phyloP scores from a whole-genome alignment of 2,329 filamentous ascomycete genomes.

The Pseudocercospora fuligena region DNA sequence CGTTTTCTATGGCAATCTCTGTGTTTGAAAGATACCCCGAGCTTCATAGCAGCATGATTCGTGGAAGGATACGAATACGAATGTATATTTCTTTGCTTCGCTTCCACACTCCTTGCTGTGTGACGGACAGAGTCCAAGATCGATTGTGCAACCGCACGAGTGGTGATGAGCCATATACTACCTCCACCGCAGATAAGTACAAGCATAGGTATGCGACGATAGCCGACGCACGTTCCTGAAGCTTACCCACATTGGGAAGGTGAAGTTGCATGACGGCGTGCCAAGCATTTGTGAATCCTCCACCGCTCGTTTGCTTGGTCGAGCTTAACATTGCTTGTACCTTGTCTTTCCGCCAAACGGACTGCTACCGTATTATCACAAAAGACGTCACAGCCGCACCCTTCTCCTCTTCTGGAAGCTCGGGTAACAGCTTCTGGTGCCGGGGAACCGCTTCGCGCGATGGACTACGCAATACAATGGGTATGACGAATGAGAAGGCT shows the following conservation, averaged over 20 bases:
- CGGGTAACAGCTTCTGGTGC: not conserved
- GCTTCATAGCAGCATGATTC: no score
- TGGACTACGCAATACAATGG: not conserved
- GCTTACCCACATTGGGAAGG: conserved; percentile 1
- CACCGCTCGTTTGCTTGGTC: conserved; percentile 1
- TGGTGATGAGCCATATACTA: no score
- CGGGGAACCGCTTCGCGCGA: not conserved
- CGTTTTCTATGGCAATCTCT: no score
- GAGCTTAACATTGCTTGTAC: conserved; percentile 16
- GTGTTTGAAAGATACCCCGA: no score
- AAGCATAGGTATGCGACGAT: not conserved
- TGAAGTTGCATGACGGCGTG: not conserved
- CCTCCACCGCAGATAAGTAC: no score
- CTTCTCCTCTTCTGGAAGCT: conserved; percentile 9
- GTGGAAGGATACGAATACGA: no score
- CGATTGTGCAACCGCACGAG: no score
- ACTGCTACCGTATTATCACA: not conserved
- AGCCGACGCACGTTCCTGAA: conserved; percentile 4
- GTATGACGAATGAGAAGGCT: not conserved
- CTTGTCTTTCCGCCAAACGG: conserved; percentile 9
- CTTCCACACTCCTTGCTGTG: no score
- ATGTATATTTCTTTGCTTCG: no score
- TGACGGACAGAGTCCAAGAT: no score
- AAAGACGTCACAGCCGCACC: conserved; percentile 11
- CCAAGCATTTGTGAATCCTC: not conserved